phyloP scores from a whole-genome alignment of 805 yeast species.

The Candida sakaeoensis region DNA sequence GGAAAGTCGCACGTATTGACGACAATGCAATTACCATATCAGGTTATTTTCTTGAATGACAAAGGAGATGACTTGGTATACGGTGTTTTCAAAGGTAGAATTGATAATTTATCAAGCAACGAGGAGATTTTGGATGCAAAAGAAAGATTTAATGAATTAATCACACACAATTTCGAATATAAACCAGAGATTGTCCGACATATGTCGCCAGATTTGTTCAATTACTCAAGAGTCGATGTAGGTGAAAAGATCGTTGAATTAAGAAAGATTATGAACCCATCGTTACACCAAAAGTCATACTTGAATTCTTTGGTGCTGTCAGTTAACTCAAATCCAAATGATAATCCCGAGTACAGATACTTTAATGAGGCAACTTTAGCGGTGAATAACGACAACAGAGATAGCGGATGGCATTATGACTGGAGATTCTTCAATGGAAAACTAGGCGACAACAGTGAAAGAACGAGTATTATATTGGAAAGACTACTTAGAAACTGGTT shows the following conservation, averaged over 20 bases:
- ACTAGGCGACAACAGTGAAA: slow-evolving; percentile 21
- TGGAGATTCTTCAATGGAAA: slow-evolving; percentile 56
- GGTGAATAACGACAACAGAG: slow-evolving; percentile 27
- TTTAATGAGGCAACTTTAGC: slow-evolving; percentile 32
- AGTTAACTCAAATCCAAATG: not conserved
- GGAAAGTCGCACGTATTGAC: slow-evolving; percentile 37
- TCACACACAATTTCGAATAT: not conserved
- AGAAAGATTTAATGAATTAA: slow-evolving; percentile 23
- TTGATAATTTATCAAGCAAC: slow-evolving; percentile 12
- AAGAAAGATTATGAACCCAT: slow-evolving; percentile 1
- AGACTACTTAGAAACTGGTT: slow-evolving; percentile 25
- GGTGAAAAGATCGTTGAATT: not conserved
- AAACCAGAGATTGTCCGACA: not conserved
- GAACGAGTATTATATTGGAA: slow-evolving; percentile 20
- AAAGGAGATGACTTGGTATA: slow-evolving; percentile 28
- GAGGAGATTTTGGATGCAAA: slow-evolving; percentile 25
- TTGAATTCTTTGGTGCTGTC: slow-evolving; percentile 3
- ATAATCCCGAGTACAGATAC: slow-evolving; percentile 21
- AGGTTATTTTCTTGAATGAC: slow-evolving; percentile 25
- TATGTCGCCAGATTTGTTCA: not conserved
- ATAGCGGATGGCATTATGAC: slow-evolving; percentile 55
- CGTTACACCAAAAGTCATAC: slow-evolving; percentile 20
- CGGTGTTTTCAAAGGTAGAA: slow-evolving; percentile 13
- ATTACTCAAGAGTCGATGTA: slow-evolving; percentile 4
- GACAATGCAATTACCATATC: slow-evolving; percentile 29